A percentile compares a stretch with the other conserved stretches of the same genome.
phyloP scores from a whole-genome alignment of 306 rosid genomes.

The Prosopis cineraria region DNA sequence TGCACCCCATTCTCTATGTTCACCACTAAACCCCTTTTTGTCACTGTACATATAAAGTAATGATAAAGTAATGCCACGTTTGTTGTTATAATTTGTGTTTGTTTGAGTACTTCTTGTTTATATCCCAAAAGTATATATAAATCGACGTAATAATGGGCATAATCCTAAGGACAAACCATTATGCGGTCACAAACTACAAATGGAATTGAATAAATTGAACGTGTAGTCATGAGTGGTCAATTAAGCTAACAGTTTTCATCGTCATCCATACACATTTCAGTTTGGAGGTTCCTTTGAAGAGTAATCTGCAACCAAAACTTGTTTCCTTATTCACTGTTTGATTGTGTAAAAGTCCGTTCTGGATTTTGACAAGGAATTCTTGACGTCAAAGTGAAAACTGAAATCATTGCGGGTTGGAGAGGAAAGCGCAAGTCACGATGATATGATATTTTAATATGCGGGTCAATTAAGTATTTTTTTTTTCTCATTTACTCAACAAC shows the following conservation, averaged over 20 bases:
- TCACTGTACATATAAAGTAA: constrained; percentile 17
- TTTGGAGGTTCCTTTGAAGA: neutral
- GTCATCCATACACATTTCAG: neutral
- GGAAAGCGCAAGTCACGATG: neutral
- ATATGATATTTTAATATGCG: constrained; percentile 1
- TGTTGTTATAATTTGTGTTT: neutral
- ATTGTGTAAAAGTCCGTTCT: constrained; percentile 23
- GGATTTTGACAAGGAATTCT: constrained; percentile 19
- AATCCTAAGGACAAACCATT: neutral
- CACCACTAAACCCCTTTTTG: neutral
- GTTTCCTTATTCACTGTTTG: neutral
- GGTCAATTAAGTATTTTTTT: neutral
- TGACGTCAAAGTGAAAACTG: constrained; percentile 41
- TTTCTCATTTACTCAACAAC: too few relatives aligned
- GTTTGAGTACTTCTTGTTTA: neutral
- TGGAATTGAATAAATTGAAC: too few relatives aligned
- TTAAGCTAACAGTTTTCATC: neutral
- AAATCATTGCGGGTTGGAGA: constrained; percentile 28
- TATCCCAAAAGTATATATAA: neutral
- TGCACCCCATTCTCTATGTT: constrained; percentile 21
- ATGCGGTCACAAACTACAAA: too few relatives aligned
- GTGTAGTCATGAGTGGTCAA: neutral
- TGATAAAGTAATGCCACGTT: constrained; percentile 10
- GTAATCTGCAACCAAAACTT: neutral
- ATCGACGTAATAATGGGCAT: neutral